phyloP scores from a whole-genome alignment of 140 eudicot genomes.

The Cichorium intybus region DNA sequence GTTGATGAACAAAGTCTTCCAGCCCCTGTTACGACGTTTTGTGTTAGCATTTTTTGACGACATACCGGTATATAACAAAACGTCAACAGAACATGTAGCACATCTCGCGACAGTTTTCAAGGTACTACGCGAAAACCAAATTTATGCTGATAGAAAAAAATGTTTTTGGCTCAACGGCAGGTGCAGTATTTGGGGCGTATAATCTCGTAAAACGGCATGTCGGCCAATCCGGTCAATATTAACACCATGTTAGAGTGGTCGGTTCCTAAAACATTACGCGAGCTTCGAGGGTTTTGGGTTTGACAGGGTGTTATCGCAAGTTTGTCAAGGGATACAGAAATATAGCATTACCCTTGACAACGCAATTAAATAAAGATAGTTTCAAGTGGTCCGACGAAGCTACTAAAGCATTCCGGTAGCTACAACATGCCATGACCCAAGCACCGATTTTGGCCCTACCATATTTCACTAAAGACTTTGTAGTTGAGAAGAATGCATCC shows the following conservation, averaged over 20 bases:
- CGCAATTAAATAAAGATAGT: neutral
- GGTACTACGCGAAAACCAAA: neutral
- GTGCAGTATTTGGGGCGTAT: slow-evolving; percentile 20
- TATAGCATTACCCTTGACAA: neutral
- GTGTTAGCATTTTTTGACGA: neutral
- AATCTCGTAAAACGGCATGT: neutral
- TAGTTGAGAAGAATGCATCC: neutral
- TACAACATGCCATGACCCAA: neutral
- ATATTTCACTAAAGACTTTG: neutral
- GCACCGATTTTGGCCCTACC: neutral
- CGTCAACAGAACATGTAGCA: neutral
- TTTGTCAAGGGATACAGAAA: slow-evolving; percentile 11
- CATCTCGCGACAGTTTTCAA: neutral
- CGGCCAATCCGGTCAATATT: neutral
- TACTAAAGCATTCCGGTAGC: neutral
- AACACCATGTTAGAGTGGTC: slow-evolving; percentile 14
- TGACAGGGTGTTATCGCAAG: neutral
- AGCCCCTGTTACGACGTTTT: neutral
- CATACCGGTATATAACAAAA: neutral
- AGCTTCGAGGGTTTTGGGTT: neutral
- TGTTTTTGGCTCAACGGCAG: neutral
- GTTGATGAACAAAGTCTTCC: neutral
- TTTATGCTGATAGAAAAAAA: slow-evolving; percentile 1
- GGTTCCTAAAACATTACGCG: neutral
- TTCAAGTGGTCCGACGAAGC: neutral